Conservation (phyloP, 2,329 filamentous ascomycete genomes). For the Apiospora aurea region DNA sequence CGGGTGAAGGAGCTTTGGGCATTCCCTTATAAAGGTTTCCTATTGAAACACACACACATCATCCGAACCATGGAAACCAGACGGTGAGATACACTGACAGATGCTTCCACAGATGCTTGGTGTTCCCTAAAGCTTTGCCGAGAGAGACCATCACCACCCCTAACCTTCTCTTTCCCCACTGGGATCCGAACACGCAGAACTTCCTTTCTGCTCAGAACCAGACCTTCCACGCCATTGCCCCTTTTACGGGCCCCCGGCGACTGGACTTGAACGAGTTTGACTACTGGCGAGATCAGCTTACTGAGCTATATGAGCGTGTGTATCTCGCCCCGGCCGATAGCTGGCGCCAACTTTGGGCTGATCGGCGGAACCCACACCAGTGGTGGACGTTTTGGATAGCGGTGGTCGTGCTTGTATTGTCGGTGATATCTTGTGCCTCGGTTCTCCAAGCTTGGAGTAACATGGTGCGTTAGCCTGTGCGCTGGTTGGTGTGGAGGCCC, state of each 20-base stretch:
- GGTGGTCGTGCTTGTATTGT: not conserved
- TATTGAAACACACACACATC: not conserved
- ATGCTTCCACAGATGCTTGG: not conserved
- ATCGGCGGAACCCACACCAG: not conserved
- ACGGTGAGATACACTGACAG: not conserved
- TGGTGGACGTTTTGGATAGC: not conserved
- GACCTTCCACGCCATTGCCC: not conserved
- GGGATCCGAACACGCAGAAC: not conserved
- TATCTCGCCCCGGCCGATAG: not conserved
- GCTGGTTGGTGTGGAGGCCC: too few species aligned
- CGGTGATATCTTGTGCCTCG: not conserved
- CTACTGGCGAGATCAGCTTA: not conserved
- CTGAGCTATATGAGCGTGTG: not conserved
- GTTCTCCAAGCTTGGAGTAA: conserved; percentile 1
- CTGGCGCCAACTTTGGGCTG: not conserved
- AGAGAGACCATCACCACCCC: not conserved
- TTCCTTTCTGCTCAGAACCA: not conserved
- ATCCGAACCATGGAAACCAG: not conserved
- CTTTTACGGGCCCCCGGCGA: not conserved
- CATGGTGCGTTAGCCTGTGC: too few species aligned
- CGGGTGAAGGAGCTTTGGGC: not conserved
- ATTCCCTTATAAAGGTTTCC: not conserved
- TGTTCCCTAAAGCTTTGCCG: not conserved
- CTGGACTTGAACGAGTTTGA: not conserved
- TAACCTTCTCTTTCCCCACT: not conserved